Evolutionary conservation across 768 basidiomycete species (phyloP).

Genomic region (Leucogyrophana mollusca): DNA sequence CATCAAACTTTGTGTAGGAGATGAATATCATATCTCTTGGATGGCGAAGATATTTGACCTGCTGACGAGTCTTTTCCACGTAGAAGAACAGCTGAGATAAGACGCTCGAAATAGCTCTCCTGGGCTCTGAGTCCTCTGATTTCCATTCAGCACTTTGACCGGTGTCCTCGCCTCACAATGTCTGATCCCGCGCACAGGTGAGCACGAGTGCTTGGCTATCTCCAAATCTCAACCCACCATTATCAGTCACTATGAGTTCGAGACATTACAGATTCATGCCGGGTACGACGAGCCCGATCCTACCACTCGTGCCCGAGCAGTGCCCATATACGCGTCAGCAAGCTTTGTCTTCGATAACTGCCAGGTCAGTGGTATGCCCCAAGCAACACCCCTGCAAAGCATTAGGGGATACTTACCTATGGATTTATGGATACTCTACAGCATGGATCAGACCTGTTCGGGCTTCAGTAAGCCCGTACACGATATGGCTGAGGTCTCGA

Average conservation of each 20-base stretch:
- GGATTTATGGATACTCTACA: conserved; percentile 19
- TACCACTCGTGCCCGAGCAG: conserved; percentile 69
- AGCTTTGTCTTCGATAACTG: conserved; percentile 75
- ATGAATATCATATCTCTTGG: too few relatives aligned
- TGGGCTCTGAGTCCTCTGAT: too few relatives aligned
- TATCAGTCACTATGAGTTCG: conserved; percentile 48
- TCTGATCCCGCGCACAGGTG: too few relatives aligned
- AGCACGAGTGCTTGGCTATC: too few relatives aligned
- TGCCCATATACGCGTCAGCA: conserved; percentile 75
- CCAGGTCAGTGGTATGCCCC: conserved; percentile 42
- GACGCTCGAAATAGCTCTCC: too few relatives aligned
- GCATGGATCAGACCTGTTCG: conserved; percentile 76
- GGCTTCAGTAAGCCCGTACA: conserved; percentile 41
- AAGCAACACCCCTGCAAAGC: background rate
- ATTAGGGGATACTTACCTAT: too few relatives aligned
- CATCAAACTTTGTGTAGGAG: too few relatives aligned
- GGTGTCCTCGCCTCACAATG: too few relatives aligned
- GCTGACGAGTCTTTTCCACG: too few relatives aligned
- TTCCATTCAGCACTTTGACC: too few relatives aligned
- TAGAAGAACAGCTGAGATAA: too few relatives aligned
- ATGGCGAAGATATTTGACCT: too few relatives aligned
- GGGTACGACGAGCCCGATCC: conserved; percentile 60
- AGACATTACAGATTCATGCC: conserved; percentile 78
- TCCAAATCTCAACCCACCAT: background rate
- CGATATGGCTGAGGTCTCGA: background rate